Base-by-base conservation (phyloP, 805 yeast genomes). In the Metschnikowia matae region DNA sequence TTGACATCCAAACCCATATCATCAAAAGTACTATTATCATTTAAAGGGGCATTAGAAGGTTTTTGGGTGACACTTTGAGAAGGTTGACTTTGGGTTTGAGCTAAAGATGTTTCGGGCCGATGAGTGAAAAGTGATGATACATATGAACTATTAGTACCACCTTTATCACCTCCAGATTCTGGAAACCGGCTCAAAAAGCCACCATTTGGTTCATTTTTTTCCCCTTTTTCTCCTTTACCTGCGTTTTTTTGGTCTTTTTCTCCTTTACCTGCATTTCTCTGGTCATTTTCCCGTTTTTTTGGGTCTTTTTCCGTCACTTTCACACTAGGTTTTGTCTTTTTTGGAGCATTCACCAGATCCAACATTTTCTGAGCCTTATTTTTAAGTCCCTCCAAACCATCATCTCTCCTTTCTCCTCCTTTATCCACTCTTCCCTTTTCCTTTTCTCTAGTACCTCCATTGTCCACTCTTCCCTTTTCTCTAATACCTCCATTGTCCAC, bases 41-140 rank as follows among this genome's bases (percentile, higher is more conserved):
- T 76, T 29, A 88, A 64, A 0, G 97, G 97, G 0, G 97, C 97
- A 69, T 94, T 94, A 0, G 97, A 89, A 0, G 96, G 87, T 3
- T 57, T 58, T 14, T 55, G 56, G 2, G 69, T 69, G 18, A 72
- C 71, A 21, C 73, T 71, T 46, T 75, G 68, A 2, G 66, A 70
- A 8, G 10, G 8, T 26, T 26, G 70, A 60, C 33, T 71, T 26
- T 26, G 70, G 60, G 34, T 71, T 41, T 78, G 84, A 6, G 85
- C 81, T 54, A 84, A 82, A 0, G 91, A 79, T 26, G 57, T 58
- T 23, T 52, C 47, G 10, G 50, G 60, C 52, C 71, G 71, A 26
- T 75, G 67, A 1, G 77, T 72, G 74, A 92, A 92, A 47, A 92
- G 70, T 1, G 97, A 92, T 0, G 97, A 88, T 2, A 92, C 89